These are phyloP conservation scores for Pistacia vera DNA, from an alignment of 345 rosid genomes.

Conservation along the genomic window DNA sequence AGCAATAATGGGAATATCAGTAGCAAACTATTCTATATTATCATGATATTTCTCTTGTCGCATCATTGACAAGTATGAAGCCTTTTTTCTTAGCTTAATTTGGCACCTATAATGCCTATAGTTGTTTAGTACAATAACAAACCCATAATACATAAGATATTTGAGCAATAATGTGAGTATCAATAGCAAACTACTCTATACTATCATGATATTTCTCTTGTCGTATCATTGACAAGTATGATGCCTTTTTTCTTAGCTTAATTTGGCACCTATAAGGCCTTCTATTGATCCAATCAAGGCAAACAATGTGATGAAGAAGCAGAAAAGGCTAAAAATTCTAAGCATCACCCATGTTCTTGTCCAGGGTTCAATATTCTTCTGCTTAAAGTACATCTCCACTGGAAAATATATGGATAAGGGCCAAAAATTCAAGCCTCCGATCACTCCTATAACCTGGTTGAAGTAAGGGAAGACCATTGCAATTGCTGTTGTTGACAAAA, in stretches of 20 bases:
- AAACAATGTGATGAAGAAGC: slow-evolving; percentile 43
- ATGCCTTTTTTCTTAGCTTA: slow-evolving; percentile 21
- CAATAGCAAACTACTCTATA: background rate
- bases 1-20: too few species aligned
- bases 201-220: too few species aligned
- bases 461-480: slow-evolving; percentile 76
- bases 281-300: slow-evolving; percentile 59
- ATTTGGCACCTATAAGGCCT: slow-evolving; percentile 60
- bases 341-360: slow-evolving; percentile 58
- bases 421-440: slow-evolving; percentile 82
- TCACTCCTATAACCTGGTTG: slow-evolving; percentile 73
- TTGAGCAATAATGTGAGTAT: too few species aligned
- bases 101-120: slow-evolving; percentile 56
- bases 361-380: slow-evolving; percentile 54
- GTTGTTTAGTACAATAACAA: too few species aligned
- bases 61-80: too few species aligned
- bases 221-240: too few species aligned
- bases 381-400: slow-evolving; percentile 65
- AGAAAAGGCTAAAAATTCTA: slow-evolving; percentile 38
- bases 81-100: slow-evolving; percentile 27
- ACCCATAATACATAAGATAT: too few species aligned
- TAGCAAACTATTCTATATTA: background rate
- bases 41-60: too few species aligned
- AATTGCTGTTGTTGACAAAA: slow-evolving; percentile 46
- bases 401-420: slow-evolving; percentile 81